These are phyloP conservation scores for Ashbya aceris DNA, from an alignment of 1,139 yeast genomes.

Conservation along the genomic window DNA sequence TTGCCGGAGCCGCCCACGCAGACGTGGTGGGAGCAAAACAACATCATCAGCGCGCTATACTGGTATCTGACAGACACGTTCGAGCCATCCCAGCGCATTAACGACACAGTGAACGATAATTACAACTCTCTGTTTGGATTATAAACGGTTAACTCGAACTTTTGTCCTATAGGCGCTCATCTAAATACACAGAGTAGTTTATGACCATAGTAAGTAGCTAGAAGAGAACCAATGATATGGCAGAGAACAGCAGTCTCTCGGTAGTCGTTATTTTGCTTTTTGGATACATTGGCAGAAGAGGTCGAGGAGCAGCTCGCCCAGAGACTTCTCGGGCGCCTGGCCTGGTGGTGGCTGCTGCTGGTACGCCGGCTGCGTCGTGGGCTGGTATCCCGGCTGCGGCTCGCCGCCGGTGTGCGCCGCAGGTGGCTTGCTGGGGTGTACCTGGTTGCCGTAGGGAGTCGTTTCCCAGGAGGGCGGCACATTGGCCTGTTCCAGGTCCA, in stretches of 20 bases:
- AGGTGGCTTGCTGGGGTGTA: conserved; percentile 18
- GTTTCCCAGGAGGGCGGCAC: conserved; percentile 45
- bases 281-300: conserved; percentile 26
- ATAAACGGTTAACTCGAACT: not conserved
- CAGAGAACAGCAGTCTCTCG: too few relatives aligned
- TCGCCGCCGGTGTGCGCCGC: conserved; percentile 10
- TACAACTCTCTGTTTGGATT: conserved; percentile 11
- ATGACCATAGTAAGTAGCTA: too few relatives aligned
- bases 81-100: conserved; percentile 5
- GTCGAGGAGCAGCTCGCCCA: conserved; percentile 15
- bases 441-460: conserved; percentile 8
- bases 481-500: conserved; percentile 47
- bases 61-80: conserved; percentile 15
- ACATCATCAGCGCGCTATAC: conserved; percentile 14
- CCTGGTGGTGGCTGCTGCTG: conserved; percentile 29
- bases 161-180: not conserved
- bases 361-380: conserved; percentile 28
- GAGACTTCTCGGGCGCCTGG: not conserved
- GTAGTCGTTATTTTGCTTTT: conserved; percentile 9
- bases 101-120: conserved; percentile 5
- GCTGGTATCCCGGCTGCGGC: conserved; percentile 22
- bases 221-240: too few relatives aligned
- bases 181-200: too few relatives aligned
- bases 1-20: conserved; percentile 2
- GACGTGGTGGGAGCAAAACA: conserved; percentile 19